phyloP scores from a whole-genome alignment of 2,329 filamentous ascomycete genomes.

The Trichoderma koningiopsis region DNA sequence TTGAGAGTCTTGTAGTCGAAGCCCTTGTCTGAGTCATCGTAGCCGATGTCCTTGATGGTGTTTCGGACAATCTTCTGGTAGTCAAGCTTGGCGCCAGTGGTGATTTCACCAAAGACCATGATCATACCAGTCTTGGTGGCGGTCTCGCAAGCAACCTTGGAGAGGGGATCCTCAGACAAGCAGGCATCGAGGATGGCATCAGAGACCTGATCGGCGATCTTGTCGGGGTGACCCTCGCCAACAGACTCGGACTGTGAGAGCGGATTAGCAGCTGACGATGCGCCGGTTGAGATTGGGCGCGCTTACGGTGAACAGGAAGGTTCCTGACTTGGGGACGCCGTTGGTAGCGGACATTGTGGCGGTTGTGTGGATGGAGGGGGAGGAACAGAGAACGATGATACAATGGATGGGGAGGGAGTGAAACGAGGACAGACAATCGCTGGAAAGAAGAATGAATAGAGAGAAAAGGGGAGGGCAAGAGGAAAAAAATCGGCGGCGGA shows the following conservation, averaged over 20 bases:
- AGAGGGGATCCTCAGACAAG: slow-evolving; percentile 89
- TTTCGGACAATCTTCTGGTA: slow-evolving; percentile 97
- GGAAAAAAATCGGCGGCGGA: slow-evolving; percentile 4
- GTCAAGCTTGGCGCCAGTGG: slow-evolving; percentile 91
- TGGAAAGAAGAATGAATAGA: neutral
- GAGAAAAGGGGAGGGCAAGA: neutral
- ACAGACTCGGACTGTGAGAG: slow-evolving; percentile 76
- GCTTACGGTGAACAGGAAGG: slow-evolving; percentile 80
- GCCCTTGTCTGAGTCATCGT: slow-evolving; percentile 94
- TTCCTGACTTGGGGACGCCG: slow-evolving; percentile 56
- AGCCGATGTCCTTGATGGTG: slow-evolving; percentile 97
- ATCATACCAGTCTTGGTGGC: slow-evolving; percentile 99
- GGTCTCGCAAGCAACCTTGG: slow-evolving; percentile 98
- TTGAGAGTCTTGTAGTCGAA: slow-evolving; percentile 99
- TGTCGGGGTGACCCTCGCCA: slow-evolving; percentile 90
- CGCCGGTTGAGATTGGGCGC: neutral
- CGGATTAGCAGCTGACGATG: slow-evolving; percentile 31
- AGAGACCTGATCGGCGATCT: slow-evolving; percentile 98
- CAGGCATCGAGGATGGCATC: slow-evolving; percentile 99
- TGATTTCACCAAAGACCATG: slow-evolving; percentile 99
- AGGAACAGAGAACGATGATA: slow-evolving; percentile 30
- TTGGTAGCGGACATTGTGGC: slow-evolving; percentile 61
- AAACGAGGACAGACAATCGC: slow-evolving; percentile 7
- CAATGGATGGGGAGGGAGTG: neutral
- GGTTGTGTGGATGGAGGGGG: slow-evolving; percentile 32